Evolutionary conservation across 192 early-diverging fungal species (phyloP).

Genomic region (Glomus cerebriforme): DNA sequence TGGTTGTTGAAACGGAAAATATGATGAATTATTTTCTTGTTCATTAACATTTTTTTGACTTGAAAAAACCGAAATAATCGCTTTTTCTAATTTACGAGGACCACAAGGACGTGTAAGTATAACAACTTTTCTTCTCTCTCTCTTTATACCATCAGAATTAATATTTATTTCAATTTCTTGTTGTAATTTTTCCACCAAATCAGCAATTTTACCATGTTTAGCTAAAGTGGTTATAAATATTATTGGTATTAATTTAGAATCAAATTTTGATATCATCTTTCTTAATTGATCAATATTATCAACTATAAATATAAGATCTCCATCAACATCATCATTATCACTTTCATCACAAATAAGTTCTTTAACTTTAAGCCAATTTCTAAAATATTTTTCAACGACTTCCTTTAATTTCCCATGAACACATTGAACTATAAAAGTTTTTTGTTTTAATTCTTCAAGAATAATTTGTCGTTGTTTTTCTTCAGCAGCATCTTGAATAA

Average conservation of each 20-base stretch:
- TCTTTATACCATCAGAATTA: neutral
- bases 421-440: conserved; percentile 30
- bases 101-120: conserved; percentile 37
- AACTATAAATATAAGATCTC: conserved; percentile 9
- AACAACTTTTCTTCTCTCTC: conserved; percentile 23
- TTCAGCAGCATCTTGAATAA: neutral
- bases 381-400: conserved; percentile 13
- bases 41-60: neutral
- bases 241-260: conserved; percentile 5
- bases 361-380: conserved; percentile 18
- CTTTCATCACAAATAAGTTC: neutral
- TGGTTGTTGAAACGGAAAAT: too few relatives aligned
- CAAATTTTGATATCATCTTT: neutral
- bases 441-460: conserved; percentile 35
- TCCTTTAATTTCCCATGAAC: conserved; percentile 9
- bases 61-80: neutral
- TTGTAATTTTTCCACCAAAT: conserved; percentile 30
- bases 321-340: neutral
- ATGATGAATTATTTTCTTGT: too few relatives aligned
- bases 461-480: conserved; percentile 28
- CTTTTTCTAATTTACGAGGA: conserved; percentile 36
- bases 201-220: conserved; percentile 30
- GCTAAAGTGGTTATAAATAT: conserved; percentile 35
- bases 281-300: conserved; percentile 6
- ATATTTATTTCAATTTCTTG: neutral